Base-by-base conservation (phyloP, 371 early-diverging fungal species). In the Circinella umbellata region DNA sequence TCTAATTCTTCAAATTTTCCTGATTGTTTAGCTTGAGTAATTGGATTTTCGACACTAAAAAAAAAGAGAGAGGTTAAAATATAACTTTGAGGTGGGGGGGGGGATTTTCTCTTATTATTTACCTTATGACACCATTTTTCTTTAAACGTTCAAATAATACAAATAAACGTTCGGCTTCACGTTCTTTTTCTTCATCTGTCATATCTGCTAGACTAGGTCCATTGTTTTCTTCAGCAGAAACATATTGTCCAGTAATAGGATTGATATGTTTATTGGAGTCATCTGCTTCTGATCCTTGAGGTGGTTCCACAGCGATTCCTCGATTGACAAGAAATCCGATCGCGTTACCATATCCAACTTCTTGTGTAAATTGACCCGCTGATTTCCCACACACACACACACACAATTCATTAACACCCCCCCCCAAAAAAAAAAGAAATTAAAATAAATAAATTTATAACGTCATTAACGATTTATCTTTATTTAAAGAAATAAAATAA, bases 171-270 rank as follows among this genome's bases (percentile, higher is more conserved):
- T 96, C 96, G 3, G 97, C 96, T 75, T 98, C 99, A 35, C 90
- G 80, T 75, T 97, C 97, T 78, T 96, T 96, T 75, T 98, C 98
- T 76, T 96, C 98, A 37, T 96, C 96, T 14, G 96, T 97, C 96
- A 98, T 95, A 13, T 89, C 86, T 6, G 86, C 86, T 64, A 91
- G 75, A 34, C 84, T 86, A 10, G 83, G 82, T 7, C 80, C 79
- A 47, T 80, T 75, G 20, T 89, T 87, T 20, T 77, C 66, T 27
- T 81, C 81, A 37, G 77, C 69, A 4, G 80, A 72, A 34, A 78
- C 47, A 59, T 85, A 89, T 35, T 88, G 88, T 0, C 95, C 95
- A 0, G 96, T 98, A 63, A 97, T 94, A 0, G 97, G 97, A 73
- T 98, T 92, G 54, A 96, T 85, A 0, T 78, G 63, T 17, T 76